Evolutionary conservation across 169 alveolate genomes (phyloP).

Genomic region (Plasmodium knowlesi): DNA sequence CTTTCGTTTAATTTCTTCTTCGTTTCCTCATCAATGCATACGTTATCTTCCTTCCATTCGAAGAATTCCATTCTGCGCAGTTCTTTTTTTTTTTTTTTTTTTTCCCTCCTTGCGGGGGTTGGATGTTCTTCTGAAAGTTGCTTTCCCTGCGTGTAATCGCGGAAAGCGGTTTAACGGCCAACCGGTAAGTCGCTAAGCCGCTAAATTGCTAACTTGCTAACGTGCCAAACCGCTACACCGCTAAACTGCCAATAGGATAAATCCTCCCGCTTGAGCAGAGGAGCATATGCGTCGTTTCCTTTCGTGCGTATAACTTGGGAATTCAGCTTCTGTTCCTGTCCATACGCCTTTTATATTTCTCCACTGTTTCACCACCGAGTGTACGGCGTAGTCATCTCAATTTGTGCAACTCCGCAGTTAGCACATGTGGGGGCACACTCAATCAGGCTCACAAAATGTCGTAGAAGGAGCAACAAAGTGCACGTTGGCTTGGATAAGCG

Average conservation of each 20-base stretch:
- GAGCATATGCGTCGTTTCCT: not conserved
- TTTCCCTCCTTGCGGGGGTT: not conserved
- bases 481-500: not conserved
- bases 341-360: not conserved
- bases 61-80: slow-evolving; percentile 21
- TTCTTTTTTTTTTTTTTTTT: not conserved
- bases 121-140: not conserved
- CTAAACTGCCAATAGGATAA: not conserved
- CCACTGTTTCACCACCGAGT: not conserved
- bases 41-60: slow-evolving; percentile 39
- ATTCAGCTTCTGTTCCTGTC: not conserved
- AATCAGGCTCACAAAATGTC: not conserved
- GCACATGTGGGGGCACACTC: not conserved
- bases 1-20: slow-evolving; percentile 21
- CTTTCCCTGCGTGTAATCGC: not conserved
- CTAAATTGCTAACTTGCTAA: too few species aligned
- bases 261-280: not conserved
- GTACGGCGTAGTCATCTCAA: too few species aligned
- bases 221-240: too few species aligned
- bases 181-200: not conserved
- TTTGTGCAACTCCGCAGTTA: not conserved
- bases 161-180: not conserved
- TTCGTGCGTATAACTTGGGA: too few species aligned
- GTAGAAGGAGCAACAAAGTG: not conserved
- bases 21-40: slow-evolving; percentile 7